Conservation (phyloP, 441 rosid species). For the Viola pubescens region DNA sequence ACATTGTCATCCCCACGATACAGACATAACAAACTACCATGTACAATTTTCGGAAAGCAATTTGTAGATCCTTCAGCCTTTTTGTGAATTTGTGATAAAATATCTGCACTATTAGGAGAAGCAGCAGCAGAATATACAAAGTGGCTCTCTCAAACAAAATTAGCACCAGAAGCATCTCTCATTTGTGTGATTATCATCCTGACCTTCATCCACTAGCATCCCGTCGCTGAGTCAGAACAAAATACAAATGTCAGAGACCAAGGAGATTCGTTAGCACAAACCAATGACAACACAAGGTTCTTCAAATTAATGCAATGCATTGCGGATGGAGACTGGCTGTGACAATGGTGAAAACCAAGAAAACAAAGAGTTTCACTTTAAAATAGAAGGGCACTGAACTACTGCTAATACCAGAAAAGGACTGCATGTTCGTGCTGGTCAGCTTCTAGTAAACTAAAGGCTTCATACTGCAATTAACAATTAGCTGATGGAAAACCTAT, state of each 20-base stretch:
- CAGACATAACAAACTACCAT: neutral
- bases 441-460: too few species aligned
- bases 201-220: constrained; percentile 35
- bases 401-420: too few species aligned
- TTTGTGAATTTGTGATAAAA: neutral
- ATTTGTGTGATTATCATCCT: constrained; percentile 20
- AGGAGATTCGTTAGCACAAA: constrained; percentile 8
- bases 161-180: constrained; percentile 15
- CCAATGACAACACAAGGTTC: constrained; percentile 3
- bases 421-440: too few species aligned
- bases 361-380: constrained; percentile 1
- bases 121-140: constrained; percentile 1
- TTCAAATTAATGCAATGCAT: constrained; percentile 1
- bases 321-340: neutral
- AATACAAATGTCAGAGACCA: constrained; percentile 15
- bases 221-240: constrained; percentile 37
- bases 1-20: neutral
- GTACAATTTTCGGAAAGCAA: constrained; percentile 1
- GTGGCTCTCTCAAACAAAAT: constrained; percentile 9
- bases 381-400: neutral
- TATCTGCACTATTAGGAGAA: neutral
- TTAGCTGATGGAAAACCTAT: too few species aligned
- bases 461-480: too few species aligned
- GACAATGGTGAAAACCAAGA: neutral
- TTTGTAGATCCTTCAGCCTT: constrained; percentile 1